Conservation (phyloP, 257 asterid genomes). For the Scutellaria barbata region DNA sequence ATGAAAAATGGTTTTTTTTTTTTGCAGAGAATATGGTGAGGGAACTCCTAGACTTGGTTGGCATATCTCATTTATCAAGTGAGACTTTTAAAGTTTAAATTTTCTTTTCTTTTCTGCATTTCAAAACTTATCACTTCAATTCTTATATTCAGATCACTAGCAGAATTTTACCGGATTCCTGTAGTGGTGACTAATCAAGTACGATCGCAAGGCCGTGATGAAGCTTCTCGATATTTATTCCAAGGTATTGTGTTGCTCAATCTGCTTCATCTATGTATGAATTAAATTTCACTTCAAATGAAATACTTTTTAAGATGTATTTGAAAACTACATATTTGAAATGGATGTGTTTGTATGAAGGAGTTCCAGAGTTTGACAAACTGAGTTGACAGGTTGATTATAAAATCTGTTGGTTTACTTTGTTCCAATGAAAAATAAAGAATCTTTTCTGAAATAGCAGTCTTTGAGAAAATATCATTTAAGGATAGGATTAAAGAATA, state of each 20-base stretch:
- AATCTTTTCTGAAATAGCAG: conserved; percentile 5
- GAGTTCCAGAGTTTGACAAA: conserved; percentile 17
- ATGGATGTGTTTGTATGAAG: conserved; percentile 22
- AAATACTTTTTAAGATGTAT: conserved; percentile 12
- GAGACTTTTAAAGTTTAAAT: conserved; percentile 37
- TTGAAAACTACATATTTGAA: neutral
- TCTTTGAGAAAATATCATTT: neutral
- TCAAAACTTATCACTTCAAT: conserved; percentile 22
- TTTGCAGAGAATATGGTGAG: conserved; percentile 52
- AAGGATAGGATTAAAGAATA: neutral
- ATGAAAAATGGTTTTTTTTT: neutral
- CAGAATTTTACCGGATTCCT: conserved; percentile 84
- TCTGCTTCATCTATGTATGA: conserved; percentile 19
- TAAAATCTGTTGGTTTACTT: conserved; percentile 15
- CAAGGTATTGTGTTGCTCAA: conserved; percentile 58
- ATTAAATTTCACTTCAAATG: conserved; percentile 6
- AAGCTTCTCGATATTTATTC: conserved; percentile 59
- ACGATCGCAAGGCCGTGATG: conserved; percentile 70
- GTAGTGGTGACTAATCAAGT: conserved; percentile 90
- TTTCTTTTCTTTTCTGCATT: conserved; percentile 9
- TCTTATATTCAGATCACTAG: conserved; percentile 64
- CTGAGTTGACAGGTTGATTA: conserved; percentile 4
- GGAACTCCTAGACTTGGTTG: conserved; percentile 72
- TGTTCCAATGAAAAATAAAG: neutral
- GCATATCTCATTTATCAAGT: conserved; percentile 88